Conservation (phyloP, 805 yeast species). For the Metschnikowia colocasiae region DNA sequence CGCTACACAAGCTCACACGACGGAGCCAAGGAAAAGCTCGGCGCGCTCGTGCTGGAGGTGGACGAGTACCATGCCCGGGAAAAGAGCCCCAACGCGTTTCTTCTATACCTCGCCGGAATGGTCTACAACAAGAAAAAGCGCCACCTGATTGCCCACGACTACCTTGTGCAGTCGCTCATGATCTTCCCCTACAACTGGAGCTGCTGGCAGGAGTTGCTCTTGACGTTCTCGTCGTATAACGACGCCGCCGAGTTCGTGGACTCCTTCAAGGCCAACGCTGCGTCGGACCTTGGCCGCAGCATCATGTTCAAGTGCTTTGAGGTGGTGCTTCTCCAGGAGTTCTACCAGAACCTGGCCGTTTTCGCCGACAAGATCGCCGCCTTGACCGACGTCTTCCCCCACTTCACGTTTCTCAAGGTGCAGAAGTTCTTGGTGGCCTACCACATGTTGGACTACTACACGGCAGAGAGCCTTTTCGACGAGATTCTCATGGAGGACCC, state of each 20-base stretch:
- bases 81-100: constrained; percentile 48
- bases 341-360: constrained; percentile 61
- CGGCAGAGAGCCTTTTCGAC: constrained; percentile 78
- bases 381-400: constrained; percentile 59
- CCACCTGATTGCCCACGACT: constrained; percentile 54
- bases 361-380: constrained; percentile 48
- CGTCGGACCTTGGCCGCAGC: constrained; percentile 24
- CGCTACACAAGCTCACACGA: neutral
- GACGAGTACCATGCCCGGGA: constrained; percentile 27
- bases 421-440: constrained; percentile 82
- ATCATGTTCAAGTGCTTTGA: constrained; percentile 54
- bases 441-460: constrained; percentile 78
- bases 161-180: constrained; percentile 57
- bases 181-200: constrained; percentile 88
- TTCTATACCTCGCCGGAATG: constrained; percentile 71
- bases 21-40: neutral
- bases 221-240: constrained; percentile 57
- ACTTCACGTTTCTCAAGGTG: constrained; percentile 66
- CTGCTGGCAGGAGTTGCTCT: constrained; percentile 79
- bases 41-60: constrained; percentile 34
- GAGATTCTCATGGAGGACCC: constrained; percentile 73
- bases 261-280: constrained; percentile 35
- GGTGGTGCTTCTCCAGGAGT: constrained; percentile 68
- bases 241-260: constrained; percentile 47
- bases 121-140: constrained; percentile 62